Percentiles rank a stretch among this genome's conserved stretches.
These are phyloP conservation scores for Drechslerella stenobrocha DNA, from an alignment of 2,329 filamentous ascomycete species.

Conservation along the genomic window DNA sequence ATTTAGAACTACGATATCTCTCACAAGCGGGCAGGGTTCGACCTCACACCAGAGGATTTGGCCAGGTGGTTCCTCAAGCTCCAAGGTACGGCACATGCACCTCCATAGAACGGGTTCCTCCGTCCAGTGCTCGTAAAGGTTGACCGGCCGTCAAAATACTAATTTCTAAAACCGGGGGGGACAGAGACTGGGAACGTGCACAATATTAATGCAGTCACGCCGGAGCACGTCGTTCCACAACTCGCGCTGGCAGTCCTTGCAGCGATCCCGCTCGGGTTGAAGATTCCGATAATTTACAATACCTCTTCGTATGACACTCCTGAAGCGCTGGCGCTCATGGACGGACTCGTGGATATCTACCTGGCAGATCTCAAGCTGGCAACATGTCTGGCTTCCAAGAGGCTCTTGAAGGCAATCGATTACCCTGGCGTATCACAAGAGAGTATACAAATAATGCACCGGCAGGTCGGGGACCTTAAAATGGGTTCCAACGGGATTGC, in stretches of 20 bases:
- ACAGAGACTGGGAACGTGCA: constrained; percentile 62
- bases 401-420: constrained; percentile 76
- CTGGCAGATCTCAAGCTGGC: constrained; percentile 88
- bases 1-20: constrained; percentile 76
- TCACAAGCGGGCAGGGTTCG: constrained; percentile 77
- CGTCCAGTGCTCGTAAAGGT: not conserved
- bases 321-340: constrained; percentile 70
- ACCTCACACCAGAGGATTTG: constrained; percentile 75
- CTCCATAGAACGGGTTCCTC: not conserved
- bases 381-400: constrained; percentile 67
- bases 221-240: constrained; percentile 83
- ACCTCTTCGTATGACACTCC: constrained; percentile 79
- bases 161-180: not conserved
- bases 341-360: constrained; percentile 82
- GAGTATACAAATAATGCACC: constrained; percentile 77
- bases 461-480: constrained; percentile 78
- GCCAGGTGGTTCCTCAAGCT: constrained; percentile 82
- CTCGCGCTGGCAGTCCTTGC: constrained; percentile 75
- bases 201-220: constrained; percentile 86
- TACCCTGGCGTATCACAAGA: constrained; percentile 73
- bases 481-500: constrained; percentile 81
- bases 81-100: constrained; percentile 68
- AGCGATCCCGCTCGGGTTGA: constrained; percentile 70
- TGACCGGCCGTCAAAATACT: not conserved
- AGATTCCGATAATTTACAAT: constrained; percentile 79